These are phyloP conservation scores for Phytophthora crassamura DNA, from an alignment of 352 stramenopile genomes.

Conservation along the genomic window DNA sequence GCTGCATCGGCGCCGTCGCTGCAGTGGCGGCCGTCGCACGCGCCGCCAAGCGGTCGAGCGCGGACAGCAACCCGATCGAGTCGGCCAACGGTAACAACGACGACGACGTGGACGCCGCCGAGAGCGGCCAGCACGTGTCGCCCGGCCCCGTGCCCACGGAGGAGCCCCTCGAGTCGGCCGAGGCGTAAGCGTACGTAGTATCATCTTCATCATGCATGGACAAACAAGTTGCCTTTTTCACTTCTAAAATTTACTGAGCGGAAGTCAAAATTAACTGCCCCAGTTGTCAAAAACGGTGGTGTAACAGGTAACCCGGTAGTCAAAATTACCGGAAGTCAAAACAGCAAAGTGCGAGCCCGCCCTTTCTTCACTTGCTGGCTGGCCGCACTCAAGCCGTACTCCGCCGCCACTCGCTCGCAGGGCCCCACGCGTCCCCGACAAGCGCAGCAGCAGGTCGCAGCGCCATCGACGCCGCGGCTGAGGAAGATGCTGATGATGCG, in stretches of 20 bases:
- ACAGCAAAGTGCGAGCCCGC: too few relatives aligned
- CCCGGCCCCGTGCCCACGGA: constrained; percentile 24
- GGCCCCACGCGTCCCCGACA: not conserved
- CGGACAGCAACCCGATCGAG: constrained; percentile 17
- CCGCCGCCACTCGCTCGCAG: constrained; percentile 1
- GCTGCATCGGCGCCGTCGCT: constrained; percentile 38
- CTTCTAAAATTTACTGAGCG: too few relatives aligned
- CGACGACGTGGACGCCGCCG: constrained; percentile 27
- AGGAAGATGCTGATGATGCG: constrained; percentile 29
- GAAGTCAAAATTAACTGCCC: too few relatives aligned
- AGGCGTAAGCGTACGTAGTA: constrained; percentile 23
- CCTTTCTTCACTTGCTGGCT: too few relatives aligned
- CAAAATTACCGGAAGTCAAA: too few relatives aligned
- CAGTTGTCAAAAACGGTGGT: too few relatives aligned
- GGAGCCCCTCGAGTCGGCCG: constrained; percentile 9
- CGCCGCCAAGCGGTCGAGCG: constrained; percentile 33
- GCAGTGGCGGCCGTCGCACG: constrained; percentile 35
- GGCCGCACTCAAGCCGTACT: too few relatives aligned
- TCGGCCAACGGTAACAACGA: constrained; percentile 3
- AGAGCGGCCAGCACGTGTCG: constrained; percentile 27
- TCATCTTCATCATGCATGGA: too few relatives aligned
- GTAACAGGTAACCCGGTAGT: too few relatives aligned
- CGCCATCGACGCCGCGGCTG: not conserved
- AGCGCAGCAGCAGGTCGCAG: constrained; percentile 1
- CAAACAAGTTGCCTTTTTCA: too few relatives aligned